These are phyloP conservation scores for Sparassis latifolia DNA, from an alignment of 1,284 basidiomycete genomes.

Conservation along the genomic window DNA sequence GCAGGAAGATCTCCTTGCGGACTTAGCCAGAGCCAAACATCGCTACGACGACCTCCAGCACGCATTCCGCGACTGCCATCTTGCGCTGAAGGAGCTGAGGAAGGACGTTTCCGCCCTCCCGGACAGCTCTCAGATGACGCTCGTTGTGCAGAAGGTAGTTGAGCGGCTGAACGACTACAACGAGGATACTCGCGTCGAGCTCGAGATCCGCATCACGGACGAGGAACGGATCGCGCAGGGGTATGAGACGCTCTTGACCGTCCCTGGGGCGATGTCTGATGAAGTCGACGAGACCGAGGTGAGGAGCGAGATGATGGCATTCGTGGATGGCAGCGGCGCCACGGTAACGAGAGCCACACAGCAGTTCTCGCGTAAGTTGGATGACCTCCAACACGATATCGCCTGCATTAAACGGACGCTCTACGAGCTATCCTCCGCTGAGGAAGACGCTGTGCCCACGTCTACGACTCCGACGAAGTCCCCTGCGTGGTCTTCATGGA, in stretches of 20 bases:
- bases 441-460: slow-evolving; percentile 8
- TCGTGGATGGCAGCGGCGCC: slow-evolving; percentile 52
- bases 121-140: slow-evolving; percentile 16
- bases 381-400: slow-evolving; percentile 78
- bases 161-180: slow-evolving; percentile 72
- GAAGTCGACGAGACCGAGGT: slow-evolving; percentile 34
- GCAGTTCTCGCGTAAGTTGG: slow-evolving; percentile 54
- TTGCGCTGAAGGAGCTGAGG: slow-evolving; percentile 54
- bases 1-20: slow-evolving; percentile 24
- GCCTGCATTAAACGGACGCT: slow-evolving; percentile 54
- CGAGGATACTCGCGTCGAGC: slow-evolving; percentile 80
- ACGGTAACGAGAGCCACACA: slow-evolving; percentile 41
- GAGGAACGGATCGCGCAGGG: slow-evolving; percentile 67
- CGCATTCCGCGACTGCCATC: slow-evolving; percentile 63
- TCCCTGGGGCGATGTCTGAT: slow-evolving; percentile 43
- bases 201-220: slow-evolving; percentile 80
- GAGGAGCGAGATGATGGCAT: slow-evolving; percentile 49
- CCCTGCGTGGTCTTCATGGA: slow-evolving; percentile 54
- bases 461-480: slow-evolving; percentile 10
- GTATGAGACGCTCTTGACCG: slow-evolving; percentile 63
- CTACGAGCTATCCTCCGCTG: slow-evolving; percentile 33
- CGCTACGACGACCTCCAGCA: slow-evolving; percentile 61
- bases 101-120: slow-evolving; percentile 25
- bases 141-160: slow-evolving; percentile 48
- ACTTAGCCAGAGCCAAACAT: slow-evolving; percentile 36